These are phyloP conservation scores for Hyaloscypha hepaticicola DNA, from an alignment of 495 filamentous ascomycete species.

Conservation along the genomic window DNA sequence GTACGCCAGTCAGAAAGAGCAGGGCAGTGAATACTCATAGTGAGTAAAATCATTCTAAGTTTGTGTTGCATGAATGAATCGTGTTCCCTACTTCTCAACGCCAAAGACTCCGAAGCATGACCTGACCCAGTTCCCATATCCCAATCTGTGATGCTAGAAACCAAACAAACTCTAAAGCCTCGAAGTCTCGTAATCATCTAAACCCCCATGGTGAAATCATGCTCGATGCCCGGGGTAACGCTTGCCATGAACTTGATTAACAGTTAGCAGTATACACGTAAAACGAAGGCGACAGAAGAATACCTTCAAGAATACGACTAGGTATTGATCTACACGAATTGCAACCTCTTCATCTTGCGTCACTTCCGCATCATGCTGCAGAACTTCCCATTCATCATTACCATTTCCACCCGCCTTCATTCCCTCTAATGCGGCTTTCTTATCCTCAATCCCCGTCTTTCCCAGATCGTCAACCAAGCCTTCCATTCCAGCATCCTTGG, in stretches of 20 bases:
- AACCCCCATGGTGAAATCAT: slow-evolving; percentile 98
- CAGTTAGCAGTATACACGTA: slow-evolving; percentile 14
- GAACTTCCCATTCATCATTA: slow-evolving; percentile 84
- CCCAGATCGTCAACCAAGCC: slow-evolving; percentile 59
- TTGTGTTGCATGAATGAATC: not conserved
- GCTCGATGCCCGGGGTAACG: slow-evolving; percentile 94
- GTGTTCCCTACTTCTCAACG: not conserved
- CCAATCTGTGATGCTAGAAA: slow-evolving; percentile 1
- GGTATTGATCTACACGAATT: slow-evolving; percentile 94
- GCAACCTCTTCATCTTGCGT: slow-evolving; percentile 78
- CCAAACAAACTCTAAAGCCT: not conserved
- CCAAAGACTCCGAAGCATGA: not conserved
- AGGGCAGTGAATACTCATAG: not conserved
- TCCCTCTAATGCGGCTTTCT: slow-evolving; percentile 32
- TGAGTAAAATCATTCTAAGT: not conserved
- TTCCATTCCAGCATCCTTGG: slow-evolving; percentile 51
- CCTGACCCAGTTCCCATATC: not conserved
- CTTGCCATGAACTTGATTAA: slow-evolving; percentile 78
- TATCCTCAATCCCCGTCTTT: slow-evolving; percentile 42
- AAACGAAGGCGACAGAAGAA: slow-evolving; percentile 10
- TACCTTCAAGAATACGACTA: slow-evolving; percentile 92
- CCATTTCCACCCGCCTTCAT: slow-evolving; percentile 39
- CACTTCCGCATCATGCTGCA: slow-evolving; percentile 55
- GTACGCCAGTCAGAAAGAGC: not conserved
- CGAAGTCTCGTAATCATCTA: slow-evolving; percentile 35